Conservation (phyloP, 176 grass and related monocot species). For the Chloris gayana region DNA sequence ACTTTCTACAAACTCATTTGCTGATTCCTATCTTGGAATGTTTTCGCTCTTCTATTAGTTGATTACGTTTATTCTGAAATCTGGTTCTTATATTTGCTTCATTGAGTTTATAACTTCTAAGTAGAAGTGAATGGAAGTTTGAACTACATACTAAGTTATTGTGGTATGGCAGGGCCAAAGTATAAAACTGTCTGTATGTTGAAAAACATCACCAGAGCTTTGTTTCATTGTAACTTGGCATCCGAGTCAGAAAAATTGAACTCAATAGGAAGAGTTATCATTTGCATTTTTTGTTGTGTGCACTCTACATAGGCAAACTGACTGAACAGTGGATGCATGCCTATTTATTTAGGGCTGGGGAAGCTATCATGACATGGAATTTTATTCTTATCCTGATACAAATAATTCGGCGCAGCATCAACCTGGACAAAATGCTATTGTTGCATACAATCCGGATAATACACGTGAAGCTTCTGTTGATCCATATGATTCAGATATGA, state of each 20-base stretch:
- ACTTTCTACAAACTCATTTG: background rate
- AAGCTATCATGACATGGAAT: conserved; percentile 61
- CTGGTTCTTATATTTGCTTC: background rate
- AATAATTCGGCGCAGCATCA: conserved; percentile 51
- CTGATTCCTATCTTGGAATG: background rate
- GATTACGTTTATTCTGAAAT: background rate
- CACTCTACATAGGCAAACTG: conserved; percentile 37
- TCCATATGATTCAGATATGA: conserved; percentile 85
- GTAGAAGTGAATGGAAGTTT: background rate
- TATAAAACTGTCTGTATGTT: conserved; percentile 4
- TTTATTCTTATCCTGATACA: conserved; percentile 64
- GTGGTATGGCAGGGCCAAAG: background rate
- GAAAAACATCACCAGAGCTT: background rate
- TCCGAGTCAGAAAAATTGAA: background rate
- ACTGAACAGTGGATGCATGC: conserved; percentile 6
- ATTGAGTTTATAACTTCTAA: conserved; percentile 6
- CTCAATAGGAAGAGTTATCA: background rate
- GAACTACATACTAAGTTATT: background rate
- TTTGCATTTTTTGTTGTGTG: conserved; percentile 9
- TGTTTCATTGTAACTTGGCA: conserved; percentile 1
- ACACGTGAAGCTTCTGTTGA: conserved; percentile 36
- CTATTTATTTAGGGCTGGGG: conserved; percentile 57
- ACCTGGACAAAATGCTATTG: conserved; percentile 41
- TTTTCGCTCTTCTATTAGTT: background rate
- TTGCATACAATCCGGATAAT: conserved; percentile 48